phyloP scores from a whole-genome alignment of 2,329 filamentous ascomycete species.

The Aspergillus sp. region DNA sequence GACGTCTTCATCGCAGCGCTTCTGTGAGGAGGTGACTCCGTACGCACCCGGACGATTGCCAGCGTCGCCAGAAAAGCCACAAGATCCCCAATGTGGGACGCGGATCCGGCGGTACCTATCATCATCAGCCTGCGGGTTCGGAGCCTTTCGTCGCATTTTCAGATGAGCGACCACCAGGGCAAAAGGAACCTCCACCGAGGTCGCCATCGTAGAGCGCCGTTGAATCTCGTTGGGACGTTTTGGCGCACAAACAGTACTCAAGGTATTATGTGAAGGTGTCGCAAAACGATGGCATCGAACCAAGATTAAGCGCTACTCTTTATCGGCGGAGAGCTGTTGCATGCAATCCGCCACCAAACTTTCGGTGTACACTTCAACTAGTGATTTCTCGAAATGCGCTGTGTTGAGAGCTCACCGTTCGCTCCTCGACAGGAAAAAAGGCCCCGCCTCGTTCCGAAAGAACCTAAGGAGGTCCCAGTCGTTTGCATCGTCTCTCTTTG shows the following conservation, averaged over 20 bases:
- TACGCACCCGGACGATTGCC: conserved; percentile 21
- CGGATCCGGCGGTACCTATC: conserved; percentile 35
- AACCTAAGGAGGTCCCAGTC: neutral
- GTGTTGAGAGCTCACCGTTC: conserved; percentile 3
- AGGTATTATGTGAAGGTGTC: neutral
- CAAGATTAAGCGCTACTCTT: neutral
- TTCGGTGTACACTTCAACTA: conserved; percentile 20
- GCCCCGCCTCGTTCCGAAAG: conserved; percentile 12
- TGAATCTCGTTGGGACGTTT: neutral
- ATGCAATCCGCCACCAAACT: conserved; percentile 17
- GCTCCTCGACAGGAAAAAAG: neutral
- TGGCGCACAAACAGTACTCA: neutral
- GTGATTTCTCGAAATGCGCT: conserved; percentile 6
- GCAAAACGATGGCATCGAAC: neutral
- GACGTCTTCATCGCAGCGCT: conserved; percentile 4
- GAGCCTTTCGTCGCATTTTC: conserved; percentile 22
- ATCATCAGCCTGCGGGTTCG: conserved; percentile 24
- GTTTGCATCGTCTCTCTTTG: conserved; percentile 2
- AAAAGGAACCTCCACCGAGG: conserved; percentile 10
- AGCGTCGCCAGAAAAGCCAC: conserved; percentile 27
- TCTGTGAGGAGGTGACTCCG: conserved; percentile 13
- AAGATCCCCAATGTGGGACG: conserved; percentile 26
- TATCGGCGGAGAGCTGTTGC: conserved; percentile 7
- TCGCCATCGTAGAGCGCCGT: conserved; percentile 10
- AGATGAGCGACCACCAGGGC: conserved; percentile 14